Evolutionary conservation across 352 stramenopile genomes (phyloP).

Genomic region (Phytopythium litorale): DNA sequence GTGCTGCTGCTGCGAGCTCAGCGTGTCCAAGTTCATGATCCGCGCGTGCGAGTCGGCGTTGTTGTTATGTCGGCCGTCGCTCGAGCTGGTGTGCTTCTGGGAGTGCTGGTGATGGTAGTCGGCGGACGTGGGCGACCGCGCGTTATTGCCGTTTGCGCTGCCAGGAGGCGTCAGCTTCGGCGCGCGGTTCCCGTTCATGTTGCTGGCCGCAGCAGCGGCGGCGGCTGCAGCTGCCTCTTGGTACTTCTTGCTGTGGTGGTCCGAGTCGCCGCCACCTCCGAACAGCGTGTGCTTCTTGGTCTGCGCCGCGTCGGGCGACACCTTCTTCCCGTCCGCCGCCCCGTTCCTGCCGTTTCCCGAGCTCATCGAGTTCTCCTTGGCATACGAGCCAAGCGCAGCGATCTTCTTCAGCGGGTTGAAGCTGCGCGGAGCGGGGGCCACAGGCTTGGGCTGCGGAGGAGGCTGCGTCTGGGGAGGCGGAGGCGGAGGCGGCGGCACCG

Average conservation of each 20-base stretch:
- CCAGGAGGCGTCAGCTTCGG: slow-evolving; percentile 1
- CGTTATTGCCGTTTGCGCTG: neutral
- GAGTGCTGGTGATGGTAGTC: slow-evolving; percentile 1
- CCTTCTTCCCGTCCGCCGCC: slow-evolving; percentile 6
- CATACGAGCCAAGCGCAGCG: slow-evolving; percentile 32
- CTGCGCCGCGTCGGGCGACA: slow-evolving; percentile 1
- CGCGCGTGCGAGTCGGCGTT: slow-evolving; percentile 28
- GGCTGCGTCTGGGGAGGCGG: slow-evolving; percentile 7
- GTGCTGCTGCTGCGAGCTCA: slow-evolving; percentile 14
- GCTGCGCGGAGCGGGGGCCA: slow-evolving; percentile 21
- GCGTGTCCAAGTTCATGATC: slow-evolving; percentile 38
- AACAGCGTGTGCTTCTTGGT: slow-evolving; percentile 10
- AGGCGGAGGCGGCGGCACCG: slow-evolving; percentile 8
- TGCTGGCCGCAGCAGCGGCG: neutral
- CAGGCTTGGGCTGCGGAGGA: slow-evolving; percentile 16
- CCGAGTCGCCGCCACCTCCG: neutral
- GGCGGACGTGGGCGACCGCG: slow-evolving; percentile 2
- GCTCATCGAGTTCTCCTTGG: slow-evolving; percentile 39
- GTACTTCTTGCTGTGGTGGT: slow-evolving; percentile 6
- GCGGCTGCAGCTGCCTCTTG: slow-evolving; percentile 4
- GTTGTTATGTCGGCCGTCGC: slow-evolving; percentile 19
- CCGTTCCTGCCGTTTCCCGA: slow-evolving; percentile 24
- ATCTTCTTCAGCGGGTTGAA: slow-evolving; percentile 72
- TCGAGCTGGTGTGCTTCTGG: slow-evolving; percentile 13
- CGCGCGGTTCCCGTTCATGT: neutral